These are phyloP conservation scores for Verticillium tricorpus DNA, from an alignment of 2,329 filamentous ascomycete genomes.

Conservation along the genomic window DNA sequence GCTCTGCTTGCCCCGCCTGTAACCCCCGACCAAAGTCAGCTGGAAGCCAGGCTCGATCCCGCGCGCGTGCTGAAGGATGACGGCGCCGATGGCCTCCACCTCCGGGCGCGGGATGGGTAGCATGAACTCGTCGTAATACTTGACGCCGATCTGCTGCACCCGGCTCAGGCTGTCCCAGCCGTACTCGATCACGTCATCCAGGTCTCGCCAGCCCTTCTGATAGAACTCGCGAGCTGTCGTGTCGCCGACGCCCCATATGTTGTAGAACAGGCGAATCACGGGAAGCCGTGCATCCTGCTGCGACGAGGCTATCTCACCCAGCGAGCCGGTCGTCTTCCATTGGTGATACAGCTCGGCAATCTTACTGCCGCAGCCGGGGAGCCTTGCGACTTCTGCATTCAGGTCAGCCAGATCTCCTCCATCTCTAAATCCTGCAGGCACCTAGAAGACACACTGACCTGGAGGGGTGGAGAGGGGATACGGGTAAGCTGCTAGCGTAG, in stretches of 20 bases:
- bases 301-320: constrained; percentile 61
- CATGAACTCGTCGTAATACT: constrained; percentile 85
- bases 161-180: constrained; percentile 73
- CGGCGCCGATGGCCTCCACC: constrained; percentile 62
- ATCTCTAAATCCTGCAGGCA: neutral
- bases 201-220: constrained; percentile 70
- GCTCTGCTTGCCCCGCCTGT: constrained; percentile 69
- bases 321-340: constrained; percentile 56
- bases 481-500: constrained; percentile 78
- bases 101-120: constrained; percentile 67
- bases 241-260: constrained; percentile 90
- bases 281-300: constrained; percentile 60
- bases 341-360: constrained; percentile 74
- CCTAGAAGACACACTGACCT: constrained; percentile 27
- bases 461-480: constrained; percentile 32
- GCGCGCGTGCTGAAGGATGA: constrained; percentile 64
- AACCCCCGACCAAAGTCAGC: constrained; percentile 69
- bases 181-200: constrained; percentile 81
- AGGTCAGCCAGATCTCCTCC: neutral
- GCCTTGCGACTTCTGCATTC: constrained; percentile 39
- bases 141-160: constrained; percentile 89
- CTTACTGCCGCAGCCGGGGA: constrained; percentile 81
- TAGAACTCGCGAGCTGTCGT: constrained; percentile 80
- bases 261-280: constrained; percentile 66
- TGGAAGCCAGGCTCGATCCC: constrained; percentile 51